Evolutionary conservation across 371 early-diverging fungal species (phyloP).

Genomic region (Mortierella sp.): DNA sequence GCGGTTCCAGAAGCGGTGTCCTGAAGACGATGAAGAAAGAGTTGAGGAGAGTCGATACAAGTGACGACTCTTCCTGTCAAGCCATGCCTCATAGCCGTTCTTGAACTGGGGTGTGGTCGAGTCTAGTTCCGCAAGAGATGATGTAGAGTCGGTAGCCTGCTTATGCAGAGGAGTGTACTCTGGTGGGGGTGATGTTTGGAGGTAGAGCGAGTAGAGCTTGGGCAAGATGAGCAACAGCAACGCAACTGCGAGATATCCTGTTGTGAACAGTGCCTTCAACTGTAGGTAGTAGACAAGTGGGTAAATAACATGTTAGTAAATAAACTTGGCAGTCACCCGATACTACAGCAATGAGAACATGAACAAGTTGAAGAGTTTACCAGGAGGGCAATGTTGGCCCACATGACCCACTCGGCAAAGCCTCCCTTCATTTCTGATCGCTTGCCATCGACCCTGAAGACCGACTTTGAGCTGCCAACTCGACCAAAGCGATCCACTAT

Average conservation of each 20-base stretch:
- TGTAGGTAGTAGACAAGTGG: slow-evolving; percentile 8
- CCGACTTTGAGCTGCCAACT: slow-evolving; percentile 55
- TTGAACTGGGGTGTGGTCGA: slow-evolving; percentile 12
- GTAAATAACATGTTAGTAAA: background rate
- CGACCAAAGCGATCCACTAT: slow-evolving; percentile 69
- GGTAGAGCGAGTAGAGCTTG: slow-evolving; percentile 57
- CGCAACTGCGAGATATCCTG: slow-evolving; percentile 36
- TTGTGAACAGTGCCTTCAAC: slow-evolving; percentile 40
- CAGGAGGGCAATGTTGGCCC: slow-evolving; percentile 65
- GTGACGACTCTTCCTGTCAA: slow-evolving; percentile 44
- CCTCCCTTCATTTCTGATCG: slow-evolving; percentile 74
- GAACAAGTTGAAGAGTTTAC: slow-evolving; percentile 48
- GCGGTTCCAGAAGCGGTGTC: slow-evolving; percentile 44
- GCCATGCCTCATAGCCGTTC: slow-evolving; percentile 54
- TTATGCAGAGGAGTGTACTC: slow-evolving; percentile 28
- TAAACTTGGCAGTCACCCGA: no score
- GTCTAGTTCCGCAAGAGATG: background rate
- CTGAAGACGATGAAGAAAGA: slow-evolving; percentile 24
- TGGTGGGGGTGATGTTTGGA: slow-evolving; percentile 54
- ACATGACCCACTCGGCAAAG: slow-evolving; percentile 83
- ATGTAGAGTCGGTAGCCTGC: background rate
- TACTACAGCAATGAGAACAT: background rate
- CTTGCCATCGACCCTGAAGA: slow-evolving; percentile 76
- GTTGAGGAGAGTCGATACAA: slow-evolving; percentile 50
- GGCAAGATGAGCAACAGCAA: slow-evolving; percentile 49